A percentile compares a stretch with the other conserved stretches of the same genome.
phyloP scores from a whole-genome alignment of 257 asterid genomes.

The Penstemon eatonii region DNA sequence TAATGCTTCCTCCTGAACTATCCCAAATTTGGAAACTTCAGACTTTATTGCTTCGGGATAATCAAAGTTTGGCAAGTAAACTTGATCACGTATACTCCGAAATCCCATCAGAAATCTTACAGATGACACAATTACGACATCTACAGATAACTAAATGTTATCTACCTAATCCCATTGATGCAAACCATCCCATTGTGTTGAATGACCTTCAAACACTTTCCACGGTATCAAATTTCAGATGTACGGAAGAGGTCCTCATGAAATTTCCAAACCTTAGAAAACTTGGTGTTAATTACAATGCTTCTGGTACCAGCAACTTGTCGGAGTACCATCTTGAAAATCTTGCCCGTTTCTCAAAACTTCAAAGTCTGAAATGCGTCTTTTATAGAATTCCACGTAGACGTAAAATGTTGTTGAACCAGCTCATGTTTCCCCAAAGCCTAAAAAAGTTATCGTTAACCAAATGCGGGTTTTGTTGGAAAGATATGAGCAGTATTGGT shows the following conservation, averaged over 20 bases:
- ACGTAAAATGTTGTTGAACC: neutral
- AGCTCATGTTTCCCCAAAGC: constrained; percentile 5
- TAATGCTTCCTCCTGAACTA: neutral
- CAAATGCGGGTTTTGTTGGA: constrained; percentile 9
- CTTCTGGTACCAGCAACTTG: neutral
- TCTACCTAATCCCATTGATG: neutral
- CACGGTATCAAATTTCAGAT: neutral
- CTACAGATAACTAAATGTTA: neutral
- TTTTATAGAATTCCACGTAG: neutral
- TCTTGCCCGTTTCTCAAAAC: constrained; percentile 3
- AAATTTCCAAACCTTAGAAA: constrained; percentile 3
- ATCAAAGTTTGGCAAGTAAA: neutral
- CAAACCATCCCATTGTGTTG: neutral
- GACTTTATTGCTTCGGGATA: neutral
- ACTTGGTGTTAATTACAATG: neutral
- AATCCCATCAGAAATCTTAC: neutral
- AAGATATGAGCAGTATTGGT: constrained; percentile 19
- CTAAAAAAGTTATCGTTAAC: constrained; percentile 28
- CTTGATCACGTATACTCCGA: too few relatives aligned
- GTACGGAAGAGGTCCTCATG: constrained; percentile 1
- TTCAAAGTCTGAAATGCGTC: constrained; percentile 24
- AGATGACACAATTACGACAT: constrained; percentile 1
- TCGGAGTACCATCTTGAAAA: constrained; percentile 1
- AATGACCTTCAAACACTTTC: constrained; percentile 11
- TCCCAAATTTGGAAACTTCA: neutral